These are phyloP conservation scores for Plectosphaerella cucumerina DNA, from an alignment of 2,329 filamentous ascomycete genomes.

Conservation along the genomic window DNA sequence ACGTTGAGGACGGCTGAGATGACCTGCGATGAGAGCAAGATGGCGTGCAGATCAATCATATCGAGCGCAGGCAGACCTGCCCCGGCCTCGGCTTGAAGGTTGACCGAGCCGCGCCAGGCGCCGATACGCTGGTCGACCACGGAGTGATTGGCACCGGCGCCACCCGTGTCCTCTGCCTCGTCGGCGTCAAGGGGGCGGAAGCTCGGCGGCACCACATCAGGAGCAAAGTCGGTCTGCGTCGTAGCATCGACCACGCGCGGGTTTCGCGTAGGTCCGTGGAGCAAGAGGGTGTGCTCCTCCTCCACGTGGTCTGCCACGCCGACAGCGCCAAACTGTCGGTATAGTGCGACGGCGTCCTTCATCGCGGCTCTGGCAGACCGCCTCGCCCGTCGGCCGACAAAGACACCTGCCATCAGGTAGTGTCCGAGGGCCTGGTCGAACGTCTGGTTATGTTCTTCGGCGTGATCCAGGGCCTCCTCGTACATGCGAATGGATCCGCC, in stretches of 20 bases:
- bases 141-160: slow-evolving; percentile 35
- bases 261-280: slow-evolving; percentile 58
- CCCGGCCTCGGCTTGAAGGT: slow-evolving; percentile 49
- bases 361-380: slow-evolving; percentile 67
- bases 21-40: slow-evolving; percentile 73
- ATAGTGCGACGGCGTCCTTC: slow-evolving; percentile 63
- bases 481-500: slow-evolving; percentile 59
- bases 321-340: slow-evolving; percentile 63
- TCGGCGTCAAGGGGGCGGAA: slow-evolving; percentile 43
- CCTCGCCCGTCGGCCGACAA: slow-evolving; percentile 60
- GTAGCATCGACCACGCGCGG: slow-evolving; percentile 57
- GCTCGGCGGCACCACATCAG: slow-evolving; percentile 48
- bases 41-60: slow-evolving; percentile 78
- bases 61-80: slow-evolving; percentile 69
- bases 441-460: slow-evolving; percentile 59
- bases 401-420: slow-evolving; percentile 69
- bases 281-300: slow-evolving; percentile 61
- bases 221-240: slow-evolving; percentile 68
- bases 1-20: slow-evolving; percentile 75
- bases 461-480: slow-evolving; percentile 69
- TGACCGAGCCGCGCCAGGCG: slow-evolving; percentile 59
- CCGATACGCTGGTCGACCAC: slow-evolving; percentile 51
- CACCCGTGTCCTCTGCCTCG: slow-evolving; percentile 35
- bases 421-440: slow-evolving; percentile 72
- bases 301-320: slow-evolving; percentile 67